These are phyloP conservation scores for Ganoderma multipileum DNA, from an alignment of 1,284 basidiomycete species.

Conservation along the genomic window DNA sequence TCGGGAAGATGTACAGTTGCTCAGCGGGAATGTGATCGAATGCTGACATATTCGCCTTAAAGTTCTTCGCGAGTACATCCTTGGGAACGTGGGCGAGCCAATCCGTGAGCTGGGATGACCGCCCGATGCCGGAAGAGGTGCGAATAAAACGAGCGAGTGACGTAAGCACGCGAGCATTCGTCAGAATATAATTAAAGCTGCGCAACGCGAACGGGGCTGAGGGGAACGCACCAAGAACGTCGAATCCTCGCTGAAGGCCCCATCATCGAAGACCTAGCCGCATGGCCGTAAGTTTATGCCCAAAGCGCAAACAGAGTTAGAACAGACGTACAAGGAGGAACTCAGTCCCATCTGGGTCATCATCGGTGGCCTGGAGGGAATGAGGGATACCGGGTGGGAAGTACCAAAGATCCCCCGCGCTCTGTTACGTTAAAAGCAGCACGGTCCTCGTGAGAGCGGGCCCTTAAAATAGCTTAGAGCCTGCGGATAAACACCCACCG, in stretches of 20 bases:
- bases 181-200: conserved; percentile 13
- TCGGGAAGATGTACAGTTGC: conserved; percentile 48
- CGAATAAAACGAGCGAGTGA: background rate
- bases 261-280: conserved; percentile 45
- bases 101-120: conserved; percentile 36
- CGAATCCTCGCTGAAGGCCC: conserved; percentile 49
- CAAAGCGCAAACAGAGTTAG: background rate
- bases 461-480: conserved; percentile 2
- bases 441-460: conserved; percentile 11
- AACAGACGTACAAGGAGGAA: conserved; percentile 66
- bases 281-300: background rate
- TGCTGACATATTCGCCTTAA: conserved; percentile 41
- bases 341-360: conserved; percentile 66
- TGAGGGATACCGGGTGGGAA: conserved; percentile 65
- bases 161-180: conserved; percentile 12
- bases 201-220: background rate
- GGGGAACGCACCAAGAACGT: conserved; percentile 44
- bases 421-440: conserved; percentile 28
- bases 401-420: conserved; percentile 57
- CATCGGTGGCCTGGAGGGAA: conserved; percentile 64
- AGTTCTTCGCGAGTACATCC: conserved; percentile 52
- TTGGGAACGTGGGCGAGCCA: conserved; percentile 50
- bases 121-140: background rate
- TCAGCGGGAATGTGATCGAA: conserved; percentile 43
- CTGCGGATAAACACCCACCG: conserved; percentile 34